Percentiles rank a stretch among this genome's conserved stretches.
Evolutionary conservation across 495 filamentous ascomycete genomes (phyloP).

Genomic region (Tuber indicum): DNA sequence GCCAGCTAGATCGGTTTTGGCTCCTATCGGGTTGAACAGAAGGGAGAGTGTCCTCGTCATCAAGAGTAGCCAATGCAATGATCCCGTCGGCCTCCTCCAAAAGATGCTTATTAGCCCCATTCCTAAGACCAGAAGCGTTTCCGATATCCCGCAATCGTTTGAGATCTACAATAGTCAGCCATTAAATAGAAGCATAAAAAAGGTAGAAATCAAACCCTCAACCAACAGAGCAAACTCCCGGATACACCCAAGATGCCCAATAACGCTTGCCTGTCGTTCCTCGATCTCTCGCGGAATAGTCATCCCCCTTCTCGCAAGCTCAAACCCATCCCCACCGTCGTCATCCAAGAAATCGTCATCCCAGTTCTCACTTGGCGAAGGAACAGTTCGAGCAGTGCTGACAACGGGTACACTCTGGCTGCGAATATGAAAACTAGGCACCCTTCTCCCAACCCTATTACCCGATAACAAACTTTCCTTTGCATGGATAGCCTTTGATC

Average conservation of each 20-base stretch:
- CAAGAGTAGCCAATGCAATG: conserved; percentile 74
- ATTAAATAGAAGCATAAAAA: conserved; percentile 6
- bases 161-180: conserved; percentile 48
- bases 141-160: conserved; percentile 62
- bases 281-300: conserved; percentile 74
- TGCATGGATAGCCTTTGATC: conserved; percentile 84
- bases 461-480: conserved; percentile 58
- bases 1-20: conserved; percentile 23
- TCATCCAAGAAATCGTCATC: conserved; percentile 64
- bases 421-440: conserved; percentile 71
- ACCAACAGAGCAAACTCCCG: conserved; percentile 77
- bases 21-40: conserved; percentile 32
- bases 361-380: conserved; percentile 65
- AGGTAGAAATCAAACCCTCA: conserved; percentile 45
- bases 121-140: conserved; percentile 58
- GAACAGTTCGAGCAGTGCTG: conserved; percentile 45
- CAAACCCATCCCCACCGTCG: conserved; percentile 43
- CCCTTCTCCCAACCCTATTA: conserved; percentile 58
- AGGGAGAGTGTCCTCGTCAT: conserved; percentile 59
- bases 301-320: conserved; percentile 50
- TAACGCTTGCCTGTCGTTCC: conserved; percentile 75
- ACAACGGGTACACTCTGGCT: conserved; percentile 90
- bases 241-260: conserved; percentile 79
- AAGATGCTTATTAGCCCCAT: conserved; percentile 56
- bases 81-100: conserved; percentile 88